Conservation (phyloP, 176 grass and related monocot species). For the Aegilops umbellulata region DNA sequence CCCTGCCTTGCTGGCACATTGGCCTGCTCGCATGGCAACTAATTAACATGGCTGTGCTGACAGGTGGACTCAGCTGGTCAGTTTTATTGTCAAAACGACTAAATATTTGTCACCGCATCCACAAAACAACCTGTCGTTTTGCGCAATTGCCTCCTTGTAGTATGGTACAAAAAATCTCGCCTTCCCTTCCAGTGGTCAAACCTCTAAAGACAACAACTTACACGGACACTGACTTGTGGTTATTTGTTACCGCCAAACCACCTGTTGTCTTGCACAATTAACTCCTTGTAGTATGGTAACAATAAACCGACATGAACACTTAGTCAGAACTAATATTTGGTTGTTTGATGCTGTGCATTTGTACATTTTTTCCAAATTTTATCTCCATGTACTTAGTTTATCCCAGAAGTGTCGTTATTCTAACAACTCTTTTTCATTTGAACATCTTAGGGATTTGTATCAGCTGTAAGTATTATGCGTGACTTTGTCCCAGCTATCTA, state of each 20-base stretch:
- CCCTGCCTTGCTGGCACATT: neutral
- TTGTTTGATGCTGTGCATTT: neutral
- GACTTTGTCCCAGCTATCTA: conserved; percentile 96
- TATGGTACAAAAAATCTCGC: neutral
- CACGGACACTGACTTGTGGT: neutral
- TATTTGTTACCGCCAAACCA: neutral
- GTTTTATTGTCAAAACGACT: neutral
- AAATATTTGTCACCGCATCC: neutral
- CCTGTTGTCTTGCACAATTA: neutral
- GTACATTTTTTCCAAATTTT: neutral
- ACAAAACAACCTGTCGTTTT: neutral
- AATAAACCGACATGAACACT: neutral
- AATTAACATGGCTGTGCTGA: neutral
- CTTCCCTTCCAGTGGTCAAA: neutral
- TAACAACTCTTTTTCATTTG: conserved; percentile 7
- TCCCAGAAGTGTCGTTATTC: conserved; percentile 7
- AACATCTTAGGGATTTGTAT: conserved; percentile 85
- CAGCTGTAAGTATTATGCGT: conserved; percentile 87
- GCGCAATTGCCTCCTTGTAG: neutral
- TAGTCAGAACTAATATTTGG: neutral
- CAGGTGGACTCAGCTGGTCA: neutral
- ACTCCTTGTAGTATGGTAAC: neutral
- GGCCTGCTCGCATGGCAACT: neutral
- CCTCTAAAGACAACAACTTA: neutral
- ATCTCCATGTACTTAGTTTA: conserved; percentile 4